Conservation (phyloP, 1,284 basidiomycete genomes). For the Pholiota adiposa region DNA sequence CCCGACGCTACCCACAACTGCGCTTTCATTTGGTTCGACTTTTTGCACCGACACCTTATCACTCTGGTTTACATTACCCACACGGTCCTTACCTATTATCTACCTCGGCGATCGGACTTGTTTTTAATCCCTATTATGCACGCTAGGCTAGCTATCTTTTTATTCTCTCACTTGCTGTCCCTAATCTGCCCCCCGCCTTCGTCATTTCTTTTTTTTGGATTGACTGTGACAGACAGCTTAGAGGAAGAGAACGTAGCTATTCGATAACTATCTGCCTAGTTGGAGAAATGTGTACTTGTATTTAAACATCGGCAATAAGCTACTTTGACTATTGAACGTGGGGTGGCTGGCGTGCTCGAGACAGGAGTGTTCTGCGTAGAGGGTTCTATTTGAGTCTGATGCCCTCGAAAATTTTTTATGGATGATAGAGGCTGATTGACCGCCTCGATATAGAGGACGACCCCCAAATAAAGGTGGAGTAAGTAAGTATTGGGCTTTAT, state of each 20-base stretch:
- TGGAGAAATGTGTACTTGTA: slow-evolving; percentile 22
- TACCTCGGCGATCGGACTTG: slow-evolving; percentile 22
- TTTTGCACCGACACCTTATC: slow-evolving; percentile 14
- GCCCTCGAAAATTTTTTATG: not conserved
- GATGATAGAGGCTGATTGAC: not conserved
- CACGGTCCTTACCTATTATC: slow-evolving; percentile 24
- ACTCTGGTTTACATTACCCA: slow-evolving; percentile 21
- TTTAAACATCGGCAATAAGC: slow-evolving; percentile 15
- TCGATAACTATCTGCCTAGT: slow-evolving; percentile 11
- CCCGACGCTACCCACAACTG: not conserved
- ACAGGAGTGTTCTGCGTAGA: not conserved
- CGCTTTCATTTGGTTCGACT: slow-evolving; percentile 6
- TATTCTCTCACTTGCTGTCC: slow-evolving; percentile 15
- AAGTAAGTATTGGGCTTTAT: no score
- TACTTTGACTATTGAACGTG: slow-evolving; percentile 5
- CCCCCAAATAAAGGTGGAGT: not conserved
- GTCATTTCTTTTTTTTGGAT: not conserved
- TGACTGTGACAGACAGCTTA: slow-evolving; percentile 4
- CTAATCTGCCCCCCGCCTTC: not conserved
- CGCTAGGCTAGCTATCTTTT: slow-evolving; percentile 9
- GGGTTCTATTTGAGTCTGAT: not conserved
- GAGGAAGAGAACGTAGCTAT: slow-evolving; percentile 10
- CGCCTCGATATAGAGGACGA: not conserved
- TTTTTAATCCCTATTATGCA: slow-evolving; percentile 11
- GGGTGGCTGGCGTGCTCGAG: not conserved